Evolutionary conservation across 495 filamentous ascomycete genomes (phyloP).

Genomic region (Umbilicaria muhlenbergii): DNA sequence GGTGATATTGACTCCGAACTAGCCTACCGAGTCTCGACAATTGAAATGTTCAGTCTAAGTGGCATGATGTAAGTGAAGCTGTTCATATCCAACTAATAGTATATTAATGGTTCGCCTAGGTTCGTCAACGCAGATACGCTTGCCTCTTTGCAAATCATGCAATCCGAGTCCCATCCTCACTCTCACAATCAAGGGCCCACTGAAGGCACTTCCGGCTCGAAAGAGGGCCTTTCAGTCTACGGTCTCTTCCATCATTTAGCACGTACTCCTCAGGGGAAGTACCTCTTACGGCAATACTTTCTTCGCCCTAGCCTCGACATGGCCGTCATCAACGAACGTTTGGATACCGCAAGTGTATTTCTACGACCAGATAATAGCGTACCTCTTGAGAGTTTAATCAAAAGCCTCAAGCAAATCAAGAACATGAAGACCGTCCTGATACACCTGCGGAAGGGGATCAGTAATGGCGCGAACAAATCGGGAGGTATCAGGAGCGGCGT

Average conservation of each 20-base stretch:
- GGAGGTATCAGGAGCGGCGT: constrained; percentile 46
- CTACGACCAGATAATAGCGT: constrained; percentile 53
- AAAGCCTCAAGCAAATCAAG: constrained; percentile 55
- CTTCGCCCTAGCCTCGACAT: constrained; percentile 62
- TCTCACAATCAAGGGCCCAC: constrained; percentile 65
- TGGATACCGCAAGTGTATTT: constrained; percentile 52
- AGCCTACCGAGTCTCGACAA: constrained; percentile 40
- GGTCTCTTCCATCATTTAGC: constrained; percentile 69
- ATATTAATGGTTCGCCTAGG: constrained; percentile 22
- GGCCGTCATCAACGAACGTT: constrained; percentile 54
- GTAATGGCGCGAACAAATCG: constrained; percentile 39
- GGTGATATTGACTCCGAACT: constrained; percentile 31
- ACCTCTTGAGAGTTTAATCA: constrained; percentile 37
- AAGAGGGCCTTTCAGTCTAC: constrained; percentile 81
- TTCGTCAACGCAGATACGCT: constrained; percentile 72
- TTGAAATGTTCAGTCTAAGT: constrained; percentile 66
- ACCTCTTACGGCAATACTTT: constrained; percentile 65
- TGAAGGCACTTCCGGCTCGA: constrained; percentile 50
- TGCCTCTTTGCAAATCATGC: constrained; percentile 70
- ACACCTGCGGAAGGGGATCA: constrained; percentile 63
- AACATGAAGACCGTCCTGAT: constrained; percentile 59
- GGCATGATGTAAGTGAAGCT: constrained; percentile 48
- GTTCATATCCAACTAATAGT: not conserved
- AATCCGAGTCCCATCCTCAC: constrained; percentile 72
- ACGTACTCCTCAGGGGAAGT: constrained; percentile 66